A percentile compares a stretch with the other conserved stretches of the same genome.
Evolutionary conservation across 2,329 filamentous ascomycete species (phyloP).

Genomic region (Cercospora sp.): DNA sequence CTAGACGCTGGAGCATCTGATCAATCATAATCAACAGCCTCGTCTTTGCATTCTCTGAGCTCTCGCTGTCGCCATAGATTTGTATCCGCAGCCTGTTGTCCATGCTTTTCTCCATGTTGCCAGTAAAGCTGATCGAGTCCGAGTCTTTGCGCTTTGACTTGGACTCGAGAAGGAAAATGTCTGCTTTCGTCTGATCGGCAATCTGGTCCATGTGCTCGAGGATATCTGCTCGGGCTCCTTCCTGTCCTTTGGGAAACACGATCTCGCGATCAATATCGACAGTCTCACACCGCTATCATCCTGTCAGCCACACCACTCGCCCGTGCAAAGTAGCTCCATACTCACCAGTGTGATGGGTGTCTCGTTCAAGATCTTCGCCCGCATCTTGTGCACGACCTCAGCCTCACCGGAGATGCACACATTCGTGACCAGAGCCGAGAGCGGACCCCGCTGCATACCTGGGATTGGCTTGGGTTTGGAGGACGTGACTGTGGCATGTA

Average conservation of each 20-base stretch:
- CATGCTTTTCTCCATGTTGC: constrained; percentile 75
- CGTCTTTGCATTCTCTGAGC: constrained; percentile 94
- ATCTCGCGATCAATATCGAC: constrained; percentile 92
- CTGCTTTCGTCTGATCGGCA: constrained; percentile 84
- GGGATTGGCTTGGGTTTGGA: constrained; percentile 68
- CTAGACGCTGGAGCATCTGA: constrained; percentile 73
- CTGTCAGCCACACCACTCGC: constrained; percentile 32
- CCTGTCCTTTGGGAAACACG: constrained; percentile 69
- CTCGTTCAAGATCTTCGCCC: constrained; percentile 85
- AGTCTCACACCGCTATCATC: constrained; percentile 75
- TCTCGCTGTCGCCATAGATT: constrained; percentile 94
- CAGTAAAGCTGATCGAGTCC: constrained; percentile 73
- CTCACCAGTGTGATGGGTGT: constrained; percentile 89
- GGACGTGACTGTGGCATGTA: constrained; percentile 80
- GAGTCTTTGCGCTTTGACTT: constrained; percentile 69
- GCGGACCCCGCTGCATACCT: constrained; percentile 52
- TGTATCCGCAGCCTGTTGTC: constrained; percentile 89
- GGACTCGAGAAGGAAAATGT: constrained; percentile 92
- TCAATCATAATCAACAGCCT: constrained; percentile 96
- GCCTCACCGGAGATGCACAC: constrained; percentile 87
- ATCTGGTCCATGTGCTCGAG: constrained; percentile 84
- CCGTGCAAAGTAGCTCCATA: constrained; percentile 27
- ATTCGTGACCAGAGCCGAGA: constrained; percentile 65
- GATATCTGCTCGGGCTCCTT: constrained; percentile 63
- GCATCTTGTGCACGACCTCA: constrained; percentile 84